phyloP scores from a whole-genome alignment of 306 rosid genomes.

The Quillaja saponaria region DNA sequence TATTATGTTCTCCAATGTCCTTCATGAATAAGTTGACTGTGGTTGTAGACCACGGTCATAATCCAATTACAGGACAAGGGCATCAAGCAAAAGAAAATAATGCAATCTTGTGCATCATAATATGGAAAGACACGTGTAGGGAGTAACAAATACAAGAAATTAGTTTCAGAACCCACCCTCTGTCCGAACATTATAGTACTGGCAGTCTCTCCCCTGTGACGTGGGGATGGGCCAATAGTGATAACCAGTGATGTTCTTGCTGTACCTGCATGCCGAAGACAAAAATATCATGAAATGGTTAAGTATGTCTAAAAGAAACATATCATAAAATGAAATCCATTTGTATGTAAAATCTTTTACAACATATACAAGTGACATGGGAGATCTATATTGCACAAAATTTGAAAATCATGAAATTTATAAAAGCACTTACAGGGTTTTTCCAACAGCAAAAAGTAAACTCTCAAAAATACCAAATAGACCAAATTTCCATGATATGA shows the following conservation, averaged over 20 bases:
- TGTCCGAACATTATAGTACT: constrained; percentile 99
- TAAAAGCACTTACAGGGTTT: constrained; percentile 11
- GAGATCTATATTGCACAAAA: constrained; percentile 17
- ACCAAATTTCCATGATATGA: constrained; percentile 4
- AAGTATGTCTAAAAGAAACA: too few species aligned
- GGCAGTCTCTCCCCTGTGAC: constrained; percentile 96
- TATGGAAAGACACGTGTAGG: too few species aligned
- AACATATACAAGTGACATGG: constrained; percentile 11
- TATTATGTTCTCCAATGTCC: constrained; percentile 24
- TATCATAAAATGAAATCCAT: background rate
- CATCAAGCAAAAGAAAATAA: constrained; percentile 24
- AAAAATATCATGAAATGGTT: background rate
- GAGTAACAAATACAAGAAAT: too few species aligned
- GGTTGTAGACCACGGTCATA: constrained; percentile 6
- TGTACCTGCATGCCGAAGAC: constrained; percentile 53
- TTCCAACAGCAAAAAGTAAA: constrained; percentile 1
- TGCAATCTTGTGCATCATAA: too few species aligned
- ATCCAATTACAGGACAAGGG: constrained; percentile 20
- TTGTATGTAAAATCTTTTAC: constrained; percentile 5
- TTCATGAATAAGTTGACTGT: constrained; percentile 9
- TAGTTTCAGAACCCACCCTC: constrained; percentile 58
- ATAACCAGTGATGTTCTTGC: constrained; percentile 94
- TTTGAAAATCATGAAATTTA: constrained; percentile 10
- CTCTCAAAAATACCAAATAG: background rate
- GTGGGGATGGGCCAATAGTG: constrained; percentile 96